These are phyloP conservation scores for Phytophthora quininea DNA, from an alignment of 352 stramenopile genomes.

Conservation along the genomic window DNA sequence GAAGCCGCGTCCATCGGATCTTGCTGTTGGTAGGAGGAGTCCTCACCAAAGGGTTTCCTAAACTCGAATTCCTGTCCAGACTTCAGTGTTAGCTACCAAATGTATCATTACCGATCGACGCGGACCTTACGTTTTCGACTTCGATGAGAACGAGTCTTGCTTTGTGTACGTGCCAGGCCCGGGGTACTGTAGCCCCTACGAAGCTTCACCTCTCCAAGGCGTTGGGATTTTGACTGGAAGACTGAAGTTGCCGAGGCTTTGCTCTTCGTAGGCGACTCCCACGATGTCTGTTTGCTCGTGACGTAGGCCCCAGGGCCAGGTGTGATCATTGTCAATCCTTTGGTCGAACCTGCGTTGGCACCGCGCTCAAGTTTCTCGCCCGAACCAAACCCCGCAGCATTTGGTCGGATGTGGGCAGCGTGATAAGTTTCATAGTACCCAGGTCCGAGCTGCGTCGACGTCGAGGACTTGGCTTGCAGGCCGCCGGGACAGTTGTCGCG, in stretches of 20 bases:
- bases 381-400: constrained; percentile 64
- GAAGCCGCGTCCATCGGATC: constrained; percentile 71
- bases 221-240: constrained; percentile 62
- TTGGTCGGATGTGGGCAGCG: constrained; percentile 46
- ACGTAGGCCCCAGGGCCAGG: constrained; percentile 62
- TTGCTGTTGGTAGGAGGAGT: constrained; percentile 46
- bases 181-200: constrained; percentile 47
- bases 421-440: constrained; percentile 66
- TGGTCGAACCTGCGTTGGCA: constrained; percentile 33
- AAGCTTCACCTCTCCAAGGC: constrained; percentile 35
- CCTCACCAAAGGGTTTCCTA: constrained; percentile 34
- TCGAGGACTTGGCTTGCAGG: constrained; percentile 33
- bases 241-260: constrained; percentile 45
- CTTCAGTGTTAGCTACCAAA: not conserved
- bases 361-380: constrained; percentile 55
- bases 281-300: constrained; percentile 45
- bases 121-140: constrained; percentile 47
- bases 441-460: constrained; percentile 51
- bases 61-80: constrained; percentile 26
- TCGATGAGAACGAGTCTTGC: constrained; percentile 50
- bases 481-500: constrained; percentile 53
- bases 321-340: constrained; percentile 53
- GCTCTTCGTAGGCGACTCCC: constrained; percentile 64
- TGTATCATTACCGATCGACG: not conserved
- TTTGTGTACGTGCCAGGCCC: constrained; percentile 68